phyloP scores from a whole-genome alignment of 345 rosid species.

The Citrus unshiu region DNA sequence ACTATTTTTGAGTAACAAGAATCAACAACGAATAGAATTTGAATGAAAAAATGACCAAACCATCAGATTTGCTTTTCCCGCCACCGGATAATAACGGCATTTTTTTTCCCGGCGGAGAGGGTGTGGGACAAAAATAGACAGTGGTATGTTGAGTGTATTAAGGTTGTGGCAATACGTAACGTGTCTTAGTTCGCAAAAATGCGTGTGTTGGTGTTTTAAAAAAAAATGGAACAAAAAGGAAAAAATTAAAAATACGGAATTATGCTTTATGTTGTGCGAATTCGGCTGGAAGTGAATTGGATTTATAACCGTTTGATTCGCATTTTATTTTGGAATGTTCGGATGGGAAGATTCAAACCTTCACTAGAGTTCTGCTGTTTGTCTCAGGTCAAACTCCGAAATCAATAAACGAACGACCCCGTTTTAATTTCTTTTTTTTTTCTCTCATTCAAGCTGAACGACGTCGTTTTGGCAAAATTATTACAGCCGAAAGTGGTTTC shows the following conservation, averaged over 20 bases:
- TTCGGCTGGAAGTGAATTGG: neutral
- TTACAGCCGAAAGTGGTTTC: no score
- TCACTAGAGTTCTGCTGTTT: neutral
- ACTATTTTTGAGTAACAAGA: neutral
- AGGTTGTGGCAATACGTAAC: neutral
- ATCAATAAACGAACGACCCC: no score
- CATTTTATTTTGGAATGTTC: slow-evolving; percentile 67
- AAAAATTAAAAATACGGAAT: slow-evolving; percentile 1
- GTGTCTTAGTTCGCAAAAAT: slow-evolving; percentile 26
- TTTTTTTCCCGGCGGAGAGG: slow-evolving; percentile 12
- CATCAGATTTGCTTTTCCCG: slow-evolving; percentile 19
- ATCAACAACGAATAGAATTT: neutral
- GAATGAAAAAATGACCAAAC: slow-evolving; percentile 4
- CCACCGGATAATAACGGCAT: slow-evolving; percentile 29
- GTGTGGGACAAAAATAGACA: neutral
- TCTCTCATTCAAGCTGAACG: no score
- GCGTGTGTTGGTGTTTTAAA: neutral
- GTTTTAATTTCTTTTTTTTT: no score
- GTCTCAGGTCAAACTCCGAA: no score
- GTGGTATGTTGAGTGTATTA: slow-evolving; percentile 4
- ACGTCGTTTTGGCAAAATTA: no score
- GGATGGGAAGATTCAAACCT: slow-evolving; percentile 64
- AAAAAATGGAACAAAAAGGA: no score
- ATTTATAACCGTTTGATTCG: slow-evolving; percentile 19
- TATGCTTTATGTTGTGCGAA: neutral